Percentiles rank a stretch among this genome's conserved stretches.
phyloP scores from a whole-genome alignment of 345 rosid genomes.

The Pistacia vera region DNA sequence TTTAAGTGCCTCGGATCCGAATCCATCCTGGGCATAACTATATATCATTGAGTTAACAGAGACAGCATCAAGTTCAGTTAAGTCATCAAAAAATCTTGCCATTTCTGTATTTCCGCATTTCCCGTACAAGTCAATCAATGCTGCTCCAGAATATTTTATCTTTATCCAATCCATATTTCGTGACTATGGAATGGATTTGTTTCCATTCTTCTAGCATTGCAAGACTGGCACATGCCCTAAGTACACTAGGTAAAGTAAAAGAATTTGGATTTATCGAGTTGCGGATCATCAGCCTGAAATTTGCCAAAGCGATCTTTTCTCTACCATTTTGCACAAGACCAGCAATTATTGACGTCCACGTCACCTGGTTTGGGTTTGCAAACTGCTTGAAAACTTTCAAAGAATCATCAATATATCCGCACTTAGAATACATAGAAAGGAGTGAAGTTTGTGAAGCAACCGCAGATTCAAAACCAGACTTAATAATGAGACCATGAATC shows the following conservation, averaged over 20 bases:
- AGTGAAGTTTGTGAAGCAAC: slow-evolving; percentile 63
- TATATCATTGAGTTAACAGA: too few relatives aligned
- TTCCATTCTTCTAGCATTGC: slow-evolving; percentile 61
- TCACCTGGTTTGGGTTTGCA: slow-evolving; percentile 47
- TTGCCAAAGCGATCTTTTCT: slow-evolving; percentile 45
- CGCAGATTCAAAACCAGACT: slow-evolving; percentile 42
- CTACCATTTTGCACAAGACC: slow-evolving; percentile 61
- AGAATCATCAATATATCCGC: slow-evolving; percentile 54
- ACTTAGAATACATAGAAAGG: slow-evolving; percentile 57
- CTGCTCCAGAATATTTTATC: slow-evolving; percentile 55
- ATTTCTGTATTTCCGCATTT: slow-evolving; percentile 65
- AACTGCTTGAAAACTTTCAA: slow-evolving; percentile 39
- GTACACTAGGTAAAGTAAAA: too few relatives aligned
- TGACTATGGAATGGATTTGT: slow-evolving; percentile 51
- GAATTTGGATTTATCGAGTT: too few relatives aligned
- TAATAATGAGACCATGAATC: slow-evolving; percentile 48
- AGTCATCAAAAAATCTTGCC: slow-evolving; percentile 54
- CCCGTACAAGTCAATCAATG: slow-evolving; percentile 69
- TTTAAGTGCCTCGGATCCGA: slow-evolving; percentile 50
- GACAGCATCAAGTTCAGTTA: slow-evolving; percentile 47
- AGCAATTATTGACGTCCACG: slow-evolving; percentile 59
- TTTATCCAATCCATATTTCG: slow-evolving; percentile 38
- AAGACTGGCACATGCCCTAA: slow-evolving; percentile 44
- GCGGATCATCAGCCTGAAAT: slow-evolving; percentile 16
- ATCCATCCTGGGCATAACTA: slow-evolving; percentile 42